phyloP scores from a whole-genome alignment of 192 early-diverging fungal species.

The Coemansia sp. region DNA sequence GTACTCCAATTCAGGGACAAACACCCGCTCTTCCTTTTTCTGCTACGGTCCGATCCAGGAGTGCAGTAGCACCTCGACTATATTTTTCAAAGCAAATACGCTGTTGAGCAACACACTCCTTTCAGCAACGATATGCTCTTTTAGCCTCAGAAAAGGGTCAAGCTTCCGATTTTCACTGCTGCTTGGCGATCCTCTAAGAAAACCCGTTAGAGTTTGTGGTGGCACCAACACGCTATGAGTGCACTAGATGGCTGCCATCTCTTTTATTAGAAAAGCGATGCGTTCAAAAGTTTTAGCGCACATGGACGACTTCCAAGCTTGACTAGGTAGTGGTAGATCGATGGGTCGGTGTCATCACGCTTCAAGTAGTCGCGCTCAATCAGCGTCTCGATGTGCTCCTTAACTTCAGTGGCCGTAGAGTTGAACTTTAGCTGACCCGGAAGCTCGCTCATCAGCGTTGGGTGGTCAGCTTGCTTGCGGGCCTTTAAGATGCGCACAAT shows the following conservation, averaged over 20 bases:
- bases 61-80: neutral
- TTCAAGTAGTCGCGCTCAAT: slow-evolving; percentile 95
- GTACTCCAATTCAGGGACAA: too few relatives aligned
- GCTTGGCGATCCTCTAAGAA: neutral
- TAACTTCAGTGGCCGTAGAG: slow-evolving; percentile 82
- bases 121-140: neutral
- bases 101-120: neutral
- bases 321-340: slow-evolving; percentile 82
- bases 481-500: too few relatives aligned
- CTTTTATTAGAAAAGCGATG: too few relatives aligned
- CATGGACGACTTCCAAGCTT: slow-evolving; percentile 29
- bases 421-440: slow-evolving; percentile 85
- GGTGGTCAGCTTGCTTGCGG: slow-evolving; percentile 80
- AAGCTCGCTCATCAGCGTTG: slow-evolving; percentile 79
- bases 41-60: neutral
- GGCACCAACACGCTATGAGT: neutral
- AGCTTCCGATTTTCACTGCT: neutral
- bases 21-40: too few relatives aligned
- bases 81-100: neutral
- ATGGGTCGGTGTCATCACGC: slow-evolving; percentile 76
- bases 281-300: neutral
- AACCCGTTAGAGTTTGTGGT: neutral
- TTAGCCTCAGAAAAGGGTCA: neutral
- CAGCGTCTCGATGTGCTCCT: slow-evolving; percentile 93
- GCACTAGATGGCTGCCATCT: neutral